These are phyloP conservation scores for Mucor plumbeus DNA, from an alignment of 371 early-diverging fungal genomes.

Conservation along the genomic window DNA sequence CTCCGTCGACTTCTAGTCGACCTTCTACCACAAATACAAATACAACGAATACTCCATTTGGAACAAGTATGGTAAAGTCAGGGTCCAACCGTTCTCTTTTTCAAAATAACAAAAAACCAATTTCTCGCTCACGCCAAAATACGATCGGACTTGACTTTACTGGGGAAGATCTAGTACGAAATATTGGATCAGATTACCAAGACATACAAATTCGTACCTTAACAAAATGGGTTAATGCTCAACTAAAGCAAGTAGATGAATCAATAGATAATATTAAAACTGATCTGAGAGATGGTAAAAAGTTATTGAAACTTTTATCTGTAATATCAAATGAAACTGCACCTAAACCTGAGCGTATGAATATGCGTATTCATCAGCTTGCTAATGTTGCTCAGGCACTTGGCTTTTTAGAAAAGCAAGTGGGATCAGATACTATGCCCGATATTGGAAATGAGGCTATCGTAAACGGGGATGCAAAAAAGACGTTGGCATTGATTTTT, in stretches of 20 bases:
- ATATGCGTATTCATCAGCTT: slow-evolving; percentile 80
- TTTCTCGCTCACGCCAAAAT: slow-evolving; percentile 31
- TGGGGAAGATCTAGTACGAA: slow-evolving; percentile 43
- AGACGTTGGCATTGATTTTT: slow-evolving; percentile 87
- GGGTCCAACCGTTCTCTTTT: slow-evolving; percentile 31
- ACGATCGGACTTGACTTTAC: slow-evolving; percentile 22
- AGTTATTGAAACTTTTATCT: slow-evolving; percentile 63
- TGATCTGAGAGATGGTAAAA: slow-evolving; percentile 71
- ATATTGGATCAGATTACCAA: slow-evolving; percentile 54
- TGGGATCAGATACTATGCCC: slow-evolving; percentile 67
- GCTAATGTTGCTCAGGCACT: slow-evolving; percentile 81
- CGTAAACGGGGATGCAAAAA: slow-evolving; percentile 84
- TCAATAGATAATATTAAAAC: slow-evolving; percentile 51
- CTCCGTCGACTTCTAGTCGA: slow-evolving; percentile 28
- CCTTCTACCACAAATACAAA: slow-evolving; percentile 9
- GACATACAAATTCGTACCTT: slow-evolving; percentile 80
- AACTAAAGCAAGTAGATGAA: slow-evolving; percentile 59
- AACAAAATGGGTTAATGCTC: slow-evolving; percentile 84
- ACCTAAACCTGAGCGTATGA: slow-evolving; percentile 66
- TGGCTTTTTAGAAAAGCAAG: slow-evolving; percentile 64
- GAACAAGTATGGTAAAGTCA: slow-evolving; percentile 25
- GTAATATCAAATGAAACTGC: slow-evolving; percentile 58
- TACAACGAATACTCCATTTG: not conserved
- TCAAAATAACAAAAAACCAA: slow-evolving; percentile 18
- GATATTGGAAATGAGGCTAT: slow-evolving; percentile 87